A percentile compares a stretch with the other conserved stretches of the same genome.
Evolutionary conservation across 768 basidiomycete genomes (phyloP).

Genomic region (Cubamyces sp.): DNA sequence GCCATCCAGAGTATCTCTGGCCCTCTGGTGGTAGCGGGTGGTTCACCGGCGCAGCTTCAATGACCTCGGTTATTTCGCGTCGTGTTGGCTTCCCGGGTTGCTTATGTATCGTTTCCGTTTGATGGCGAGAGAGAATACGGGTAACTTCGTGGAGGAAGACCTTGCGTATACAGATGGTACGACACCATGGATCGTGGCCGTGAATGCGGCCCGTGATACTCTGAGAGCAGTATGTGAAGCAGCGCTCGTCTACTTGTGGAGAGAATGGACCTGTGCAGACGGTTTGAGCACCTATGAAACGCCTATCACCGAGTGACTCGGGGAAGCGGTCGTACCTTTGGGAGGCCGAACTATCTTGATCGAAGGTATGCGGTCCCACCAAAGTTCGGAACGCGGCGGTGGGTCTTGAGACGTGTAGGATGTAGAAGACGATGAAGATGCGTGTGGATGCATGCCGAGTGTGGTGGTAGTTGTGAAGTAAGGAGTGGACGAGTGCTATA

Average conservation of each 20-base stretch:
- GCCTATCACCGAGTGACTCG: not conserved
- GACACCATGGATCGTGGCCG: conserved; percentile 39
- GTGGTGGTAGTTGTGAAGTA: not conserved
- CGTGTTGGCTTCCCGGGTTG: conserved; percentile 18
- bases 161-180: conserved; percentile 41
- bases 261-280: conserved; percentile 32
- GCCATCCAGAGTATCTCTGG: conserved; percentile 43
- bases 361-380: conserved; percentile 30
- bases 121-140: conserved; percentile 28
- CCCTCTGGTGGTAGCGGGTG: conserved; percentile 73
- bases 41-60: conserved; percentile 28
- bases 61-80: conserved; percentile 20
- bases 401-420: conserved; percentile 17
- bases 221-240: conserved; percentile 42
- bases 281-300: not conserved
- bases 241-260: conserved; percentile 39
- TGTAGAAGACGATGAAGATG: conserved; percentile 5
- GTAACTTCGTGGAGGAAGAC: conserved; percentile 42
- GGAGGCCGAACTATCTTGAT: conserved; percentile 32
- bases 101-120: conserved; percentile 12
- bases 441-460: not conserved
- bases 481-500: not conserved
- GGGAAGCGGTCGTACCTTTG: conserved; percentile 21
- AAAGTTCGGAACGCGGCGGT: conserved; percentile 19
- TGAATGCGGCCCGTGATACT: conserved; percentile 35